Conservation (phyloP, 352 stramenopile species). For the Globisporangium yorkense region DNA sequence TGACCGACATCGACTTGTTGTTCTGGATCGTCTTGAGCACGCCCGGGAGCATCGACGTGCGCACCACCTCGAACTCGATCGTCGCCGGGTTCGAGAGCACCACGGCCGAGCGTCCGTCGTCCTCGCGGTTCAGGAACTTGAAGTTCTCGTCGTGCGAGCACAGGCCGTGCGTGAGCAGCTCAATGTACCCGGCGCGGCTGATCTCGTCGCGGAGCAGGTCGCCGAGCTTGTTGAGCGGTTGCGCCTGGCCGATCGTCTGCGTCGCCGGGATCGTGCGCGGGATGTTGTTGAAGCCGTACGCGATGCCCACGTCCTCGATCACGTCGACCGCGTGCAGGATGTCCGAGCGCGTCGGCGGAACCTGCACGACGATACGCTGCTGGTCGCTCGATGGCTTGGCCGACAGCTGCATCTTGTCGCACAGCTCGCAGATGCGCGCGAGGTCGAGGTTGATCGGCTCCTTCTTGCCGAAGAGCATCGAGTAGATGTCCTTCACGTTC, state of each 20-base stretch:
- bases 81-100: slow-evolving; percentile 98
- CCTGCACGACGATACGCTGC: slow-evolving; percentile 86
- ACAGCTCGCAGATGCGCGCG: slow-evolving; percentile 89
- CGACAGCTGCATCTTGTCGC: slow-evolving; percentile 98
- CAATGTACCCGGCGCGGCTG: slow-evolving; percentile 95
- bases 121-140: slow-evolving; percentile 84
- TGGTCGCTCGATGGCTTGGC: slow-evolving; percentile 59
- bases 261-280: slow-evolving; percentile 92
- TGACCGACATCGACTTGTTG: slow-evolving; percentile 97
- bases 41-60: slow-evolving; percentile 97
- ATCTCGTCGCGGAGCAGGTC: slow-evolving; percentile 98
- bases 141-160: slow-evolving; percentile 98
- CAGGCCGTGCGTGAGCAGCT: slow-evolving; percentile 97
- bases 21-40: slow-evolving; percentile 99
- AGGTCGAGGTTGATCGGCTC: slow-evolving; percentile 80
- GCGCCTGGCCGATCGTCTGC: slow-evolving; percentile 92
- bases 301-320: slow-evolving; percentile 99
- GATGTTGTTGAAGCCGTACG: slow-evolving; percentile 99
- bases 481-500: slow-evolving; percentile 84
- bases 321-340: slow-evolving; percentile 99
- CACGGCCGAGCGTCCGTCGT: slow-evolving; percentile 88
- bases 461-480: slow-evolving; percentile 81
- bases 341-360: slow-evolving; percentile 97
- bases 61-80: slow-evolving; percentile 98
- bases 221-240: slow-evolving; percentile 97